A percentile compares a stretch with the other conserved stretches of the same genome.
These are phyloP conservation scores for Darksidea phi DNA, from an alignment of 495 filamentous ascomycete species.

Conservation along the genomic window DNA sequence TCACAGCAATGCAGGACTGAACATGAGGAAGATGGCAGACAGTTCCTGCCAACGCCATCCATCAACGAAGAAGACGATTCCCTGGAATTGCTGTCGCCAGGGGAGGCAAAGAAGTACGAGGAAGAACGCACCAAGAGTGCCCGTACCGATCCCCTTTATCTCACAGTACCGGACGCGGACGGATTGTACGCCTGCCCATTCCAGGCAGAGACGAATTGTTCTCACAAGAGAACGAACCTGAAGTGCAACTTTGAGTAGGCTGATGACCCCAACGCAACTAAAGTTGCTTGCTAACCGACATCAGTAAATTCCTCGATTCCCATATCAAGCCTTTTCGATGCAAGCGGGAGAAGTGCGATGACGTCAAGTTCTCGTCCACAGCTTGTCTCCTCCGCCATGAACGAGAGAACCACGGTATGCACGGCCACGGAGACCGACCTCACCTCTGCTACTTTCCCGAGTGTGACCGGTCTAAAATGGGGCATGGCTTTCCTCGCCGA, in stretches of 20 bases:
- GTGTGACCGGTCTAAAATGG: conserved; percentile 74
- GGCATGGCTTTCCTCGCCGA: conserved; percentile 84
- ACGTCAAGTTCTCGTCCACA: conserved; percentile 84
- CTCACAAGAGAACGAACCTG: conserved; percentile 81
- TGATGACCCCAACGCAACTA: conserved; percentile 39
- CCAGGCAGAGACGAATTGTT: conserved; percentile 71
- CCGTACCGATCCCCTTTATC: conserved; percentile 76
- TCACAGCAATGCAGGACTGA: conserved; percentile 2
- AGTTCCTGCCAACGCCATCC: conserved; percentile 17
- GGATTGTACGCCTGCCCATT: conserved; percentile 90
- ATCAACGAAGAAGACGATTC: conserved; percentile 28
- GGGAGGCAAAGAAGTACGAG: conserved; percentile 29
- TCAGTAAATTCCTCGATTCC: conserved; percentile 91
- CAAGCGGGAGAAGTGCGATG: conserved; percentile 74
- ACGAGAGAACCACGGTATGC: conserved; percentile 90
- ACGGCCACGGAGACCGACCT: conserved; percentile 88
- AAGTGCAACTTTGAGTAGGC: conserved; percentile 97
- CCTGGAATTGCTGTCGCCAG: conserved; percentile 16
- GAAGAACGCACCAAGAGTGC: conserved; percentile 45
- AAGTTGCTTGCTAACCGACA: conserved; percentile 19
- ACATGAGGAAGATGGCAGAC: conserved; percentile 18
- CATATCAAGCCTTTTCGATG: conserved; percentile 92
- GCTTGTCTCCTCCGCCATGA: conserved; percentile 93
- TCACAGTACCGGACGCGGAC: conserved; percentile 64
- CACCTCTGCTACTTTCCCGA: conserved; percentile 80